These are phyloP conservation scores for Rhodotorula sp. DNA, from an alignment of 1,284 basidiomycete species.

Conservation along the genomic window DNA sequence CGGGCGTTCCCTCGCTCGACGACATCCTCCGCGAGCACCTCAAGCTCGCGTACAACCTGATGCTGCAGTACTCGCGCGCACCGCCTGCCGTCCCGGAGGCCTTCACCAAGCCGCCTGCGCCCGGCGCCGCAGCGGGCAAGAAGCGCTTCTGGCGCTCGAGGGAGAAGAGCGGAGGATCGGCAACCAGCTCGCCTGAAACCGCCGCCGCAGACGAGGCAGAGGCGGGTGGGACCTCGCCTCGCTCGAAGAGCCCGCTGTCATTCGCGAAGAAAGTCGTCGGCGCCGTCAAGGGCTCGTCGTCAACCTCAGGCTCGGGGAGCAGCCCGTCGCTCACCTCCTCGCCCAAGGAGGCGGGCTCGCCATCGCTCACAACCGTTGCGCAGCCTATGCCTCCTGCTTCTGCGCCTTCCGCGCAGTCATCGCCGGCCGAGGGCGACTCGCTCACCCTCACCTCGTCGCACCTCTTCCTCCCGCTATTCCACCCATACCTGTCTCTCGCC, in stretches of 20 bases:
- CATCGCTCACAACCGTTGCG: no score
- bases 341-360: background rate
- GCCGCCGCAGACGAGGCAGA: background rate
- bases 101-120: background rate
- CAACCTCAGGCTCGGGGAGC: background rate
- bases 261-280: constrained; percentile 25
- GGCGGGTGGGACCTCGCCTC: background rate
- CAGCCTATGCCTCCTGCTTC: rapidly evolving
- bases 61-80: constrained; percentile 34
- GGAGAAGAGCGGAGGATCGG: constrained; percentile 6
- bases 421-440: constrained; percentile 1
- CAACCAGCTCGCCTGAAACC: background rate
- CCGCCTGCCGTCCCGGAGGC: background rate
- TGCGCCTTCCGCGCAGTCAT: background rate
- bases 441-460: constrained; percentile 21
- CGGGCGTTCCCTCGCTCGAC: constrained; percentile 10
- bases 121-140: constrained; percentile 9
- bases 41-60: constrained; percentile 42
- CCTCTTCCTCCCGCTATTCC: constrained; percentile 40
- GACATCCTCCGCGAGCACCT: constrained; percentile 41
- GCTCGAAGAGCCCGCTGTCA: constrained; percentile 20
- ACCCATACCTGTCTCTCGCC: constrained; percentile 36
- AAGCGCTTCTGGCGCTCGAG: constrained; percentile 31
- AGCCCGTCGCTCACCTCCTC: background rate
- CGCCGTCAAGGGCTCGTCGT: constrained; percentile 23